Percentiles rank a stretch among this genome's conserved stretches.
These are phyloP conservation scores for Globisporangium abappressorium DNA, from an alignment of 352 stramenopile genomes.

Conservation along the genomic window DNA sequence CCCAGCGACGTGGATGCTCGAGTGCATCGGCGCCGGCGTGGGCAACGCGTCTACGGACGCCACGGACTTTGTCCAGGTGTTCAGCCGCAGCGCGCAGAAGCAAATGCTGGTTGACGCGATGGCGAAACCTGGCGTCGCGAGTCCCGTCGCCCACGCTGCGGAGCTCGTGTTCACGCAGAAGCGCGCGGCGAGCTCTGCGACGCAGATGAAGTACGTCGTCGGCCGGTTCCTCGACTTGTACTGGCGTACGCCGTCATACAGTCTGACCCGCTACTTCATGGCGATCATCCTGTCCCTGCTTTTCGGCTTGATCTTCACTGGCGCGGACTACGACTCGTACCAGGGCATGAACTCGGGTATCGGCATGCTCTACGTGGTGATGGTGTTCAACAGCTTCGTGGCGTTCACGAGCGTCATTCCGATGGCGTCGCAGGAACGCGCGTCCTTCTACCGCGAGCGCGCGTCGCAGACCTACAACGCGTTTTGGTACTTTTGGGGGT, in stretches of 20 bases:
- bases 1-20: constrained; percentile 22
- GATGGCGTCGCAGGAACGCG: constrained; percentile 66
- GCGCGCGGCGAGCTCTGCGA: constrained; percentile 10
- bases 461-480: constrained; percentile 84
- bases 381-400: constrained; percentile 31
- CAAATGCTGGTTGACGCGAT: neutral
- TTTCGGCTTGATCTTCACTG: too few species aligned
- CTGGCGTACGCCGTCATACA: constrained; percentile 63
- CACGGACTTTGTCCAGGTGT: too few species aligned
- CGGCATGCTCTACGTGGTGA: too few species aligned
- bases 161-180: constrained; percentile 19
- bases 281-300: too few species aligned
- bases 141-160: neutral
- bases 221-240: constrained; percentile 23
- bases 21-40: constrained; percentile 30
- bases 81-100: neutral
- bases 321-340: too few species aligned
- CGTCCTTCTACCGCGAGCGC: constrained; percentile 88
- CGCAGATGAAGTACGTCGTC: constrained; percentile 22
- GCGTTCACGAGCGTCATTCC: constrained; percentile 63
- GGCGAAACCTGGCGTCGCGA: neutral
- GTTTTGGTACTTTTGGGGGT: constrained; percentile 65
- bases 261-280: constrained; percentile 26
- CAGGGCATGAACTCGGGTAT: too few species aligned
- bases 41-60: constrained; percentile 9